A percentile compares a stretch with the other conserved stretches of the same genome.
Conservation (phyloP, 2,329 filamentous ascomycete genomes). For the Penicillium brevicompactum region DNA sequence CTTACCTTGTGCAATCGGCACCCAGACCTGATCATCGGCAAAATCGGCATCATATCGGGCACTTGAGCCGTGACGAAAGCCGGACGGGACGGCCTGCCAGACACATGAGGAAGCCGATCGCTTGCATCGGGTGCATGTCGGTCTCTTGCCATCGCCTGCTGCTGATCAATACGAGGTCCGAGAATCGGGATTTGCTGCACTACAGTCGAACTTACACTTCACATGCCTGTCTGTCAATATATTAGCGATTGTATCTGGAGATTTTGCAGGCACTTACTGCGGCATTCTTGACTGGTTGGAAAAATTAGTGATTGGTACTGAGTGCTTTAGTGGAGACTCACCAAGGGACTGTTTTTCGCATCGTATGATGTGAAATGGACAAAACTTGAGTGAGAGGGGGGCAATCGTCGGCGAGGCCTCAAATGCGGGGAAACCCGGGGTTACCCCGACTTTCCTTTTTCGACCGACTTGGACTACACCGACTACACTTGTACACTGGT, state of each 20-base stretch:
- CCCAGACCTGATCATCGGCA: slow-evolving; percentile 35
- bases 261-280: slow-evolving; percentile 14
- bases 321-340: slow-evolving; percentile 11
- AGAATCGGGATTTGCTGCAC: neutral
- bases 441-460: neutral
- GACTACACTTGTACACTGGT: too few relatives aligned
- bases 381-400: neutral
- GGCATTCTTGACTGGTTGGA: slow-evolving; percentile 18
- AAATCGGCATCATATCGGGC: slow-evolving; percentile 35
- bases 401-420: slow-evolving; percentile 11
- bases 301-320: slow-evolving; percentile 5
- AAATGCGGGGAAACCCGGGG: slow-evolving; percentile 1
- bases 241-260: neutral
- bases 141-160: slow-evolving; percentile 17
- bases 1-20: slow-evolving; percentile 30
- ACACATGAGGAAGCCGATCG: slow-evolving; percentile 16
- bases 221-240: slow-evolving; percentile 13
- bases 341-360: slow-evolving; percentile 20
- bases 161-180: neutral
- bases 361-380: slow-evolving; percentile 1
- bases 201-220: slow-evolving; percentile 15
- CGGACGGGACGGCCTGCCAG: slow-evolving; percentile 14
- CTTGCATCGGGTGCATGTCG: slow-evolving; percentile 17
- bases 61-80: slow-evolving; percentile 37
- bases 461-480: neutral